A percentile compares a stretch with the other conserved stretches of the same genome.
phyloP scores from a whole-genome alignment of 768 basidiomycete species.

The Lactarius pseudohatsudake region DNA sequence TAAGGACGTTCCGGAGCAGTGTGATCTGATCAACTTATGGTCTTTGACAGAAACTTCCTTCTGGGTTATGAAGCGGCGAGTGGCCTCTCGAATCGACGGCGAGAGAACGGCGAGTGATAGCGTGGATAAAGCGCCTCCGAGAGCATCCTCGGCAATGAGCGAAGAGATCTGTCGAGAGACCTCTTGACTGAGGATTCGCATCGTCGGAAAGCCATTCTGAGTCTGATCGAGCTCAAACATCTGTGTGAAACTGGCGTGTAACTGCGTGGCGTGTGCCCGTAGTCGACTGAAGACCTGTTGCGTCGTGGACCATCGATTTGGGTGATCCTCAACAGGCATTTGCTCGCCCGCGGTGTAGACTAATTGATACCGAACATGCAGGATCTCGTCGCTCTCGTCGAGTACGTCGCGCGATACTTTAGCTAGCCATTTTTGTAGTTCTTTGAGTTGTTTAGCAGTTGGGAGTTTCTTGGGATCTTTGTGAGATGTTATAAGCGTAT shows the following conservation, averaged over 20 bases:
- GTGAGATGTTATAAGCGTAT: conserved; percentile 33
- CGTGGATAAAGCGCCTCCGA: neutral
- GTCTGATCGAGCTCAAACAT: neutral
- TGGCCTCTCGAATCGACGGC: neutral
- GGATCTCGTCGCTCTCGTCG: conserved; percentile 36
- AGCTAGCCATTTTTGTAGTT: neutral
- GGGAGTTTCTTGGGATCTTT: neutral
- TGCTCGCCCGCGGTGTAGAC: conserved; percentile 47
- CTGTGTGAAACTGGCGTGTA: neutral
- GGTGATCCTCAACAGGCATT: conserved; percentile 40
- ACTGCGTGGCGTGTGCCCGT: conserved; percentile 19
- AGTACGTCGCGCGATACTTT: conserved; percentile 20
- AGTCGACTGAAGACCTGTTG: conserved; percentile 44
- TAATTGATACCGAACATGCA: conserved; percentile 48
- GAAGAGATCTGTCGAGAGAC: neutral
- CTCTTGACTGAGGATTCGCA: conserved; percentile 3
- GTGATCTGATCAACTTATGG: neutral
- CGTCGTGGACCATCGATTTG: conserved; percentile 44
- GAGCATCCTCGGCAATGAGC: conserved; percentile 6
- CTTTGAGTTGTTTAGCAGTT: neutral
- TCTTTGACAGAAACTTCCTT: conserved; percentile 1
- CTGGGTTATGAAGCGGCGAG: conserved; percentile 10
- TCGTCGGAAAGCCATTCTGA: conserved; percentile 9
- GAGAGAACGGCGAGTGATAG: conserved; percentile 7
- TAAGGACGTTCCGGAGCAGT: conserved; percentile 15